Evolutionary conservation across 2,329 filamentous ascomycete species (phyloP).

Genomic region (Cadophora sp.): DNA sequence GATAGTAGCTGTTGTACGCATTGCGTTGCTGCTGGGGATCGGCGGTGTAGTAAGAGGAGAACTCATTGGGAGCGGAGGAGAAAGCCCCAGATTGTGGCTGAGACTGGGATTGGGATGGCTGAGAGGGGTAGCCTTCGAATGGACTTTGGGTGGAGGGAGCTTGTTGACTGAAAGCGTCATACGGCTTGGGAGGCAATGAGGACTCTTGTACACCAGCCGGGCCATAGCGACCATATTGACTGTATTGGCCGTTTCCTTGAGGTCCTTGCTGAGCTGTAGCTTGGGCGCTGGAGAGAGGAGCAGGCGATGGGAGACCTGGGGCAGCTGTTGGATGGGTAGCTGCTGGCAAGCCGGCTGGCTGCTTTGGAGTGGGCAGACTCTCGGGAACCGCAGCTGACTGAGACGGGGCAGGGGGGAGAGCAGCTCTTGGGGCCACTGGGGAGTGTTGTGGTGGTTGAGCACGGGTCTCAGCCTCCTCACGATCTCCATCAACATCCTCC

Average conservation of each 20-base stretch:
- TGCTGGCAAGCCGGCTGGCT: constrained; percentile 55
- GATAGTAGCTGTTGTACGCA: constrained; percentile 76
- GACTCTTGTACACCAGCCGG: constrained; percentile 67
- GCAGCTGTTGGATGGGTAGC: constrained; percentile 52
- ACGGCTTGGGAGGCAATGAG: constrained; percentile 75
- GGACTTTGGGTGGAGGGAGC: constrained; percentile 63
- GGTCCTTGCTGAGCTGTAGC: constrained; percentile 45
- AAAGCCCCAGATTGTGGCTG: constrained; percentile 69
- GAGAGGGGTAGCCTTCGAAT: constrained; percentile 65
- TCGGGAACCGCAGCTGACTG: constrained; percentile 63
- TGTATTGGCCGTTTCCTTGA: constrained; percentile 51
- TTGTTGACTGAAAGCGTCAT: constrained; percentile 86
- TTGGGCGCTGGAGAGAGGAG: constrained; percentile 48
- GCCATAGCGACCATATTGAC: constrained; percentile 74
- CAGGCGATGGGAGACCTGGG: constrained; percentile 46
- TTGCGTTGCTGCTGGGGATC: constrained; percentile 76
- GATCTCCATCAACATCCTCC: constrained; percentile 90
- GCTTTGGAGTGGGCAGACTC: constrained; percentile 55
- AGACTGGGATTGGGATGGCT: constrained; percentile 64
- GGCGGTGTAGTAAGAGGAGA: constrained; percentile 84
- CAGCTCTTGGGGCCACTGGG: constrained; percentile 83
- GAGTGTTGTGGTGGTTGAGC: constrained; percentile 93
- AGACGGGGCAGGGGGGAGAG: constrained; percentile 74
- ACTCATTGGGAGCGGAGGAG: constrained; percentile 79
- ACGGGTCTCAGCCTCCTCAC: constrained; percentile 94